Base-by-base conservation (phyloP, 31 red algal species). In the Odonthalia washingtoniensis region DNA sequence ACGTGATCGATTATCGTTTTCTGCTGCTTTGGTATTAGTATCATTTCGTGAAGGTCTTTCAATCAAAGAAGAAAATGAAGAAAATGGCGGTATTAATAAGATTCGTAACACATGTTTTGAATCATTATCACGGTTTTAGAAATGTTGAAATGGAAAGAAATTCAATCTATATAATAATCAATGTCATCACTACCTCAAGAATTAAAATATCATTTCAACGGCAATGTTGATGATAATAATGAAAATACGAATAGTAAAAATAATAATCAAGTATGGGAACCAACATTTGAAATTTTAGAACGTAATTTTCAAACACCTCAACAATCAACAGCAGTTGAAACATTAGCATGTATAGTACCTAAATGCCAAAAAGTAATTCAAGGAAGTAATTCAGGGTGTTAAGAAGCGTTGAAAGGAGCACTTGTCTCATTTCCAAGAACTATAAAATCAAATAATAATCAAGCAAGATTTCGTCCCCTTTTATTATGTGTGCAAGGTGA, bases 1-100 rank as follows among this genome's bases (percentile, higher is more conserved):
- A 30, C 30, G 39, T 5, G 92, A 94, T 76, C 78, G 87, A 46
- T 41, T 94, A 18, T 77, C 86, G 12, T 90, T 94, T 75, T 86
- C 92, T 16, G 83, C 81, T 61, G 49, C 91, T 39, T 40, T 93
- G 32, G 64, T 83, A 36, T 33, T 86, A 31, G 27, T 46, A 17
- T 30, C 44, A 49, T 49, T n/a, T 41, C 21, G 9, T 57, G 49
- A 21, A 57, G 49, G 49, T 21, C 9, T 57, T 57, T 21, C 49
- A 14, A 9, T 14, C 21, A 21, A 57, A 21, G 12, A 57, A 21
- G 21, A 9, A 21, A 57, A 57, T 57, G 49, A 14, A 14, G 9
- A 9, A 9, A 21, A 57, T 57, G 21, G 9, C 21, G 12, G 21
- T 14, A 9, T 21, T 57, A 9, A 57, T 14, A 21, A 9, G 12